Evolutionary conservation across 2,329 filamentous ascomycete genomes (phyloP).

Genomic region (Exserohilum rostratum): DNA sequence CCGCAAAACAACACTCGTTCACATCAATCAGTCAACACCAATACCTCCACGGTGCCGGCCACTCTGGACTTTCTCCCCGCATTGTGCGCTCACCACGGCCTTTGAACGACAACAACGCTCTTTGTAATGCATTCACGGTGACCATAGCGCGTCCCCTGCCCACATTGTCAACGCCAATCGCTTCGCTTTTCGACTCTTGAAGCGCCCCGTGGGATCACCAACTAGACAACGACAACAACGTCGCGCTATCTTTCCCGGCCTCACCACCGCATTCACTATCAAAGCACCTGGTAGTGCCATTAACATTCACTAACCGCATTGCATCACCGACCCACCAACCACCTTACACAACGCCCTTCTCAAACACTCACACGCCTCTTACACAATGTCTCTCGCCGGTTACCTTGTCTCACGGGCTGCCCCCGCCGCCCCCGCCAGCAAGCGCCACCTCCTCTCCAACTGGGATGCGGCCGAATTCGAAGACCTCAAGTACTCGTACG

Average conservation of each 20-base stretch:
- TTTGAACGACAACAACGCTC: background rate
- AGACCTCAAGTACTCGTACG: conserved; percentile 49
- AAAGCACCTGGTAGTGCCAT: conserved; percentile 26
- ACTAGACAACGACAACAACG: background rate
- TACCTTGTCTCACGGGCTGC: conserved; percentile 32
- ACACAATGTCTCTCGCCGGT: conserved; percentile 33
- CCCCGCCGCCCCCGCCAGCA: conserved; percentile 15
- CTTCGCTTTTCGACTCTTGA: conserved; percentile 11
- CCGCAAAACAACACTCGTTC: conserved; percentile 6
- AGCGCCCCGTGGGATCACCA: conserved; percentile 23
- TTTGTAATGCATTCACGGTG: conserved; percentile 42
- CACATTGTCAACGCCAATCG: conserved; percentile 29
- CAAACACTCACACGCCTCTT: conserved; percentile 3
- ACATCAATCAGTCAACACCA: background rate
- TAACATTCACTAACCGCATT: conserved; percentile 11
- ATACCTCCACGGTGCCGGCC: conserved; percentile 29
- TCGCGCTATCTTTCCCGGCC: conserved; percentile 13
- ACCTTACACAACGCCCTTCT: conserved; percentile 11
- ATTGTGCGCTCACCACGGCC: conserved; percentile 14
- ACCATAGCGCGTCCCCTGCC: conserved; percentile 23
- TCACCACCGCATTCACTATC: conserved; percentile 8
- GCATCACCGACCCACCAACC: too few relatives aligned
- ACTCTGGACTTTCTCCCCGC: conserved; percentile 15
- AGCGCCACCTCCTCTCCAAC: conserved; percentile 36
- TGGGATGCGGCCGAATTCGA: conserved; percentile 41